These are phyloP conservation scores for Samsoniella hepiali DNA, from an alignment of 2,329 filamentous ascomycete genomes.

Conservation along the genomic window DNA sequence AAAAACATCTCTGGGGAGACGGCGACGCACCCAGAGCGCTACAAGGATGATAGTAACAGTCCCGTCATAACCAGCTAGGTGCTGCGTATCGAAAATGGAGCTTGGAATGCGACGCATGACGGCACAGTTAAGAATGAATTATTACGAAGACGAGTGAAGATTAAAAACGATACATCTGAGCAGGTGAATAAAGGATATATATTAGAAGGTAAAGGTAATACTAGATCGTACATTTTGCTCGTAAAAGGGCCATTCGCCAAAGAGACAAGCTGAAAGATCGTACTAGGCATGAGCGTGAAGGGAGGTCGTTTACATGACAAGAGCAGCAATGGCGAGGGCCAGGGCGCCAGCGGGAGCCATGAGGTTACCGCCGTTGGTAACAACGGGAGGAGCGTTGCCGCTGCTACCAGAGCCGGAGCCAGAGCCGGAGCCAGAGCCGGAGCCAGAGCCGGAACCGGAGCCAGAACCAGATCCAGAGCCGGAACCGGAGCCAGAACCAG, in stretches of 20 bases:
- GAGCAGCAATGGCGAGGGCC: constrained; percentile 16
- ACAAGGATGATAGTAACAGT: too few relatives aligned
- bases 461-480: background rate
- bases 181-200: constrained; percentile 9
- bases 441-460: background rate
- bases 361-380: constrained; percentile 4
- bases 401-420: background rate
- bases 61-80: too few relatives aligned
- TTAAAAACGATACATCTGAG: background rate
- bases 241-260: background rate
- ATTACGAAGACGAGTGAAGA: background rate
- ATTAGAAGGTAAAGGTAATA: constrained; percentile 11
- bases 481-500: background rate
- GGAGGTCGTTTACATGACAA: constrained; percentile 14
- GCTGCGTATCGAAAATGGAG: too few relatives aligned
- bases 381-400: constrained; percentile 2
- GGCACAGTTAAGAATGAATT: background rate
- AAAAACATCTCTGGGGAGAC: background rate
- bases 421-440: background rate
- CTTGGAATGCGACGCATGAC: background rate
- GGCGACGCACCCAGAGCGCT: too few relatives aligned
- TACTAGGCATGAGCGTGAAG: background rate
- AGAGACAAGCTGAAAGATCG: background rate
- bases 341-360: constrained; percentile 17
- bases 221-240: constrained; percentile 16